Base-by-base conservation (phyloP, 2,329 filamentous ascomycete genomes). In the Colletotrichum camelliae region DNA sequence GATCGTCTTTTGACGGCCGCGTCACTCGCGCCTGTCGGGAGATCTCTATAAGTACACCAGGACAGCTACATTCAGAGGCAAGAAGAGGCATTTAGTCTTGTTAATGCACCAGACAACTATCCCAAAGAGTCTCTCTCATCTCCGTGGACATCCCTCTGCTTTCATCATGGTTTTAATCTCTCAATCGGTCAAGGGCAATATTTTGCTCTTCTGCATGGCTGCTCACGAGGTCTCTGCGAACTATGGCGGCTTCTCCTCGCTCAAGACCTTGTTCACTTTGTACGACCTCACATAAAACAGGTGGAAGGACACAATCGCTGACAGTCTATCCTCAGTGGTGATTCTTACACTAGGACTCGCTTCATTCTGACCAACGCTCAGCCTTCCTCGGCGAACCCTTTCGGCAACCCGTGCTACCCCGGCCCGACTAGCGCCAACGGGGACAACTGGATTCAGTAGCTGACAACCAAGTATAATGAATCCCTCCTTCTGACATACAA, bases 391-490 rank as follows among this genome's bases (percentile, higher is more conserved):
- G 55, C 61, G 2, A 72, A 72, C 16, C 84, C 91, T 1, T 82
- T 90, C 27, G 82, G 81, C 2, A 83, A 89, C 78, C 88, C 90
- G 39, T 89, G 90, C 58, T 85, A 88, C 78, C 87, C 85, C 3
- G 70, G 65, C 21, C 66, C 65, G 12, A 88, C 88, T 1, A 72
- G 69, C 31, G 86, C 88, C 73, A 89, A 88, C 4, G 89, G 89
- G 0, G 87, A 89, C 0, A 89, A 91, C 74, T 91, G 89, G 89
- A 85, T 90, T 7, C 88, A 91, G 79, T 88, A 85, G 74, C 81
- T 91, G 33, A 91, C 89, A 8, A 80, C 16, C 4, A 24, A 0
- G 7, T 16, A 58, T 27, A 13, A 10, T 7, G 31, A 21, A 4
- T 74, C 71, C 2, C 39, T 69, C 3, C 57, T 57, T 5, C 39